These are phyloP conservation scores for Immersiporthe knoxdaviesiana DNA, from an alignment of 2,329 filamentous ascomycete genomes.

Conservation along the genomic window DNA sequence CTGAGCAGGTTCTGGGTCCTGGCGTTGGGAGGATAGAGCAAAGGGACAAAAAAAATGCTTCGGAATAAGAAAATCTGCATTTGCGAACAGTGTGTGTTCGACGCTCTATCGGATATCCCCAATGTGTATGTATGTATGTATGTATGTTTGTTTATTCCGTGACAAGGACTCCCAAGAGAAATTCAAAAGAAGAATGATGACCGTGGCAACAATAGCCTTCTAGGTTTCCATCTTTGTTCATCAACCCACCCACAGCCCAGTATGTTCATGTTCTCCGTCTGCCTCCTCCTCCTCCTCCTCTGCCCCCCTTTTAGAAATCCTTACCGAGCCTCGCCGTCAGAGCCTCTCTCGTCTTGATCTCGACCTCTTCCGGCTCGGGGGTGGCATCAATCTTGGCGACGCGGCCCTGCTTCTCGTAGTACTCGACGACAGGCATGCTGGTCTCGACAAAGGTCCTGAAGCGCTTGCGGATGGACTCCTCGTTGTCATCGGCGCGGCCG, in stretches of 20 bases:
- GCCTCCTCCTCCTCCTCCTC: neutral
- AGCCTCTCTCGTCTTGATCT: constrained; percentile 54
- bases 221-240: constrained; percentile 15
- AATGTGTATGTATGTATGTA: constrained; percentile 21
- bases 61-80: constrained; percentile 30
- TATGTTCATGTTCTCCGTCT: constrained; percentile 9
- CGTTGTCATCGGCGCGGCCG: constrained; percentile 90
- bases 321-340: constrained; percentile 54
- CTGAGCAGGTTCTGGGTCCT: constrained; percentile 20
- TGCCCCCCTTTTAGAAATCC: constrained; percentile 39
- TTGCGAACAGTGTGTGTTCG: constrained; percentile 16
- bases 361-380: constrained; percentile 65
- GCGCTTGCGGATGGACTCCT: constrained; percentile 92
- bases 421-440: constrained; percentile 94
- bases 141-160: constrained; percentile 15
- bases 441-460: constrained; percentile 94
- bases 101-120: constrained; percentile 10
- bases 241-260: neutral
- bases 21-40: constrained; percentile 30
- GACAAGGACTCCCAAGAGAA: neutral
- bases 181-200: neutral
- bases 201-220: constrained; percentile 11
- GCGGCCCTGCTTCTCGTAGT: constrained; percentile 75
- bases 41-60: constrained; percentile 24
- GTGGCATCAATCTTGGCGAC: constrained; percentile 82